Conservation (phyloP, 2,329 filamentous ascomycete species). For the Trichoderma sp. region DNA sequence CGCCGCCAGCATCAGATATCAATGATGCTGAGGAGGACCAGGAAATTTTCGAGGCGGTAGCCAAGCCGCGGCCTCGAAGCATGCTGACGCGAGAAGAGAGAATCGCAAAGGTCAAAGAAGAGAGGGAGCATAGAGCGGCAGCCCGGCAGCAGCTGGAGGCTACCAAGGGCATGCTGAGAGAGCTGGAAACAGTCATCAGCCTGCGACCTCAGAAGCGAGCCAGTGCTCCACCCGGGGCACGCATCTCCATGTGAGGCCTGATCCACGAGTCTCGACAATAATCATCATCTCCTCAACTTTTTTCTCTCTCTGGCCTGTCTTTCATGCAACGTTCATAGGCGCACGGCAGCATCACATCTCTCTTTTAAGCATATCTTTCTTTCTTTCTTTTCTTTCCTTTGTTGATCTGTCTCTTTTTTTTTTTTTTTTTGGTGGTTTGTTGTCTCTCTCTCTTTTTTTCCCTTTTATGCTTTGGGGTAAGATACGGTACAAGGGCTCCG, state of each 20-base stretch:
- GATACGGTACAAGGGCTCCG: constrained; percentile 9
- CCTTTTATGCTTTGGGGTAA: constrained; percentile 1
- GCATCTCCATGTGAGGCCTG: constrained; percentile 47
- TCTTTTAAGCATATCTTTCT: background rate
- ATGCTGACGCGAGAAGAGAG: constrained; percentile 82
- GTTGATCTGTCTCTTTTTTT: background rate
- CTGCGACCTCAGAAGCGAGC: constrained; percentile 47
- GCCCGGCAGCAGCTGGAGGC: constrained; percentile 75
- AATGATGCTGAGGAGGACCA: constrained; percentile 66
- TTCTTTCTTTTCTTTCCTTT: background rate
- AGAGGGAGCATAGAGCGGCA: constrained; percentile 72
- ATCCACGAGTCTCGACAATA: constrained; percentile 20
- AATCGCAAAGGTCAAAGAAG: constrained; percentile 83
- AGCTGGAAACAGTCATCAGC: constrained; percentile 86
- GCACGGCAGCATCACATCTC: constrained; percentile 7
- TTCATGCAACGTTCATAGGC: constrained; percentile 19
- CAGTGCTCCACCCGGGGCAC: constrained; percentile 40
- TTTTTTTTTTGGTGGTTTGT: background rate
- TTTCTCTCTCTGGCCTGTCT: background rate
- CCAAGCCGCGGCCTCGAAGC: constrained; percentile 68
- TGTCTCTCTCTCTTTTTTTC: background rate
- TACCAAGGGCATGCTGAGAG: constrained; percentile 85
- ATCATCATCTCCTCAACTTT: background rate
- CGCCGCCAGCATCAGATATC: constrained; percentile 53
- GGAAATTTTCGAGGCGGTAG: constrained; percentile 90